Percentiles rank a stretch among this genome's conserved stretches.
Evolutionary conservation across 2,329 filamentous ascomycete genomes (phyloP).

Genomic region (Sclerotinia glacialis): DNA sequence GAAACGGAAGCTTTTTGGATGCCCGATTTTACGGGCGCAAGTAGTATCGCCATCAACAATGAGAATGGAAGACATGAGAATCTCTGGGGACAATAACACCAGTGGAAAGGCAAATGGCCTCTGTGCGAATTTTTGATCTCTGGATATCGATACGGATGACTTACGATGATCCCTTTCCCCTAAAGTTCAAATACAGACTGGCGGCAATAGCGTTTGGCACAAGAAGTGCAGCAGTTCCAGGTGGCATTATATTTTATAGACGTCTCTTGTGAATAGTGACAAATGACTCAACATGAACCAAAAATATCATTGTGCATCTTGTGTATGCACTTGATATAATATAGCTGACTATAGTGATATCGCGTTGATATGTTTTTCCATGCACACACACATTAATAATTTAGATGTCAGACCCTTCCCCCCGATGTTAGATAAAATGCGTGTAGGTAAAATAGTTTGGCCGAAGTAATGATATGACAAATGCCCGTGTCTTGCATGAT

Average conservation of each 20-base stretch:
- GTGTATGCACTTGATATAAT: constrained; percentile 6
- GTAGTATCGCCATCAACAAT: constrained; percentile 24
- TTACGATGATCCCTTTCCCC: constrained; percentile 18
- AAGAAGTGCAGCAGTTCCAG: constrained; percentile 17
- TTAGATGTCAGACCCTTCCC: not conserved
- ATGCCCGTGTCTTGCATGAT: constrained; percentile 1
- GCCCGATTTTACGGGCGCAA: constrained; percentile 39
- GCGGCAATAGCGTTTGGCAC: constrained; percentile 15
- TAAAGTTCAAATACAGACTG: constrained; percentile 21
- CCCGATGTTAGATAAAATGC: not conserved
- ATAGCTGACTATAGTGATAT: constrained; percentile 1
- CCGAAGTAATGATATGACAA: constrained; percentile 13
- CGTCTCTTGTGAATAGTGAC: constrained; percentile 15
- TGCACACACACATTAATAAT: constrained; percentile 8
- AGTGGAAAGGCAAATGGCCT: constrained; percentile 40
- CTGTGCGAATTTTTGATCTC: constrained; percentile 31
- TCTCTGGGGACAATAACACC: constrained; percentile 40
- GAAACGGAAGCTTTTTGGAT: constrained; percentile 48
- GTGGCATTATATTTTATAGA: constrained; percentile 13
- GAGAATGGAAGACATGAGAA: constrained; percentile 32
- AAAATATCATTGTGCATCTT: constrained; percentile 13
- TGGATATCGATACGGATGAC: constrained; percentile 34
- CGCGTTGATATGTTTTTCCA: constrained; percentile 14
- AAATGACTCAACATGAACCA: constrained; percentile 12
- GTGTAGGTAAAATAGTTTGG: not conserved